These are phyloP conservation scores for Penicillium sp. DNA, from an alignment of 2,329 filamentous ascomycete species.

Conservation along the genomic window DNA sequence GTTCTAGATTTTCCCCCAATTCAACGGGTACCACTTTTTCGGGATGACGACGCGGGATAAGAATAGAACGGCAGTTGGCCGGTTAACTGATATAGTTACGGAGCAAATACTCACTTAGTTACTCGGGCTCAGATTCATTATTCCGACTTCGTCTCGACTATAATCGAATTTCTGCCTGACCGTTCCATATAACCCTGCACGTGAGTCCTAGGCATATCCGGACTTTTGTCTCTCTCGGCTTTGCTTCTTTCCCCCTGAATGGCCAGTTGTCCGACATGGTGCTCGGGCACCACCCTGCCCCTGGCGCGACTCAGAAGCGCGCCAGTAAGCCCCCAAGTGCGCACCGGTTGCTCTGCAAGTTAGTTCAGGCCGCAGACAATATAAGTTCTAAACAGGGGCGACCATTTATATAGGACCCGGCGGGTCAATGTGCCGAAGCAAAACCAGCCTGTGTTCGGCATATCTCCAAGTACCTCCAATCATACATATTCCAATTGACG, in stretches of 20 bases:
- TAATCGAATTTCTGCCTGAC: too few relatives aligned
- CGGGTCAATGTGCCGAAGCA: constrained; percentile 64
- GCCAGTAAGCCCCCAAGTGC: constrained; percentile 7
- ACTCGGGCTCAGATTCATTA: background rate
- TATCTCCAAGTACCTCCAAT: constrained; percentile 22
- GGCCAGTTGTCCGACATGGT: background rate
- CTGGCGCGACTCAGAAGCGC: background rate
- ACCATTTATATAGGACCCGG: constrained; percentile 14
- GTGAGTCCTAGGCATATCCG: background rate
- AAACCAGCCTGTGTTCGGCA: constrained; percentile 60
- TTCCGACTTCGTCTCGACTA: too few relatives aligned
- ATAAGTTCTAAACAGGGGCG: background rate
- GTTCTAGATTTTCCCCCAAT: background rate
- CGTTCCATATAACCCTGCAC: background rate
- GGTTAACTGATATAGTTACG: background rate
- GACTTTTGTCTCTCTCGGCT: too few relatives aligned
- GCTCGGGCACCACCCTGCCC: background rate
- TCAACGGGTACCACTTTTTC: background rate
- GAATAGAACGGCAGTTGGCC: background rate
- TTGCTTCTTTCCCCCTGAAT: too few relatives aligned
- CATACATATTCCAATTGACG: background rate
- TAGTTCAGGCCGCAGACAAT: constrained; percentile 33
- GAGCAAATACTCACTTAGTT: background rate
- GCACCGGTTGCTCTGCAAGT: constrained; percentile 65
- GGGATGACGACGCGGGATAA: background rate